Conservation (phyloP, 1,284 basidiomycete genomes). For the Trametes pubescens region DNA sequence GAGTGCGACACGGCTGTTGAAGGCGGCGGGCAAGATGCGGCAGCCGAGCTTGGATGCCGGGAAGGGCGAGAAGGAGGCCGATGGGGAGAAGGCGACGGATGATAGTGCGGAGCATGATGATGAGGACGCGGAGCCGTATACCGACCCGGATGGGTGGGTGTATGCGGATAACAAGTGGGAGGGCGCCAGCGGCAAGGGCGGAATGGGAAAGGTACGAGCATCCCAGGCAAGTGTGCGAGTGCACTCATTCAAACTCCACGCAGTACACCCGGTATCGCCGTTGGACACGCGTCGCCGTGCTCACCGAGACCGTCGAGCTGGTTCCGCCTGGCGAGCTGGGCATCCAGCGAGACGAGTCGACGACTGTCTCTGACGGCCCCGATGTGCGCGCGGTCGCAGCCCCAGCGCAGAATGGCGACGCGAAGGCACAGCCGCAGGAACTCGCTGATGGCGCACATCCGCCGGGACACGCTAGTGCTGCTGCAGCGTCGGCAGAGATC, state of each 20-base stretch:
- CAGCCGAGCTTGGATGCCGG: slow-evolving; percentile 45
- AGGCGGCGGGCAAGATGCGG: slow-evolving; percentile 55
- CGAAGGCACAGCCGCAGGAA: slow-evolving; percentile 7
- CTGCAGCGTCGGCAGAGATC: slow-evolving; percentile 3
- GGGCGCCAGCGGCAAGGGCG: slow-evolving; percentile 74
- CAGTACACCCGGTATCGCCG: slow-evolving; percentile 85
- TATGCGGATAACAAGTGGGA: slow-evolving; percentile 99
- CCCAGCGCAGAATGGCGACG: background rate
- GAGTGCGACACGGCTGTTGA: slow-evolving; percentile 52
- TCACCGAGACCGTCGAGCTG: slow-evolving; percentile 74
- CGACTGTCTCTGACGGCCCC: background rate
- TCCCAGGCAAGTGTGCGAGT: too few relatives aligned
- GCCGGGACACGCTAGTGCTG: background rate
- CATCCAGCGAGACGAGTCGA: slow-evolving; percentile 31
- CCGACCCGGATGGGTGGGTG: slow-evolving; percentile 92
- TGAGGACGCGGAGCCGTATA: slow-evolving; percentile 57
- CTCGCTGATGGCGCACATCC: background rate
- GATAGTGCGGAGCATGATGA: slow-evolving; percentile 35
- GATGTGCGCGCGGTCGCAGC: background rate
- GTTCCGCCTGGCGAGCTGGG: slow-evolving; percentile 50
- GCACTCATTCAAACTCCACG: background rate
- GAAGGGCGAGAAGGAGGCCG: slow-evolving; percentile 34
- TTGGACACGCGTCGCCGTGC: slow-evolving; percentile 85
- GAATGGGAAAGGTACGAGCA: slow-evolving; percentile 78
- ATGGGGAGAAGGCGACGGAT: slow-evolving; percentile 23